Percentiles rank a stretch among this genome's conserved stretches.
Evolutionary conservation across 192 early-diverging fungal genomes (phyloP).

Genomic region (Lobulomyces angularis): DNA sequence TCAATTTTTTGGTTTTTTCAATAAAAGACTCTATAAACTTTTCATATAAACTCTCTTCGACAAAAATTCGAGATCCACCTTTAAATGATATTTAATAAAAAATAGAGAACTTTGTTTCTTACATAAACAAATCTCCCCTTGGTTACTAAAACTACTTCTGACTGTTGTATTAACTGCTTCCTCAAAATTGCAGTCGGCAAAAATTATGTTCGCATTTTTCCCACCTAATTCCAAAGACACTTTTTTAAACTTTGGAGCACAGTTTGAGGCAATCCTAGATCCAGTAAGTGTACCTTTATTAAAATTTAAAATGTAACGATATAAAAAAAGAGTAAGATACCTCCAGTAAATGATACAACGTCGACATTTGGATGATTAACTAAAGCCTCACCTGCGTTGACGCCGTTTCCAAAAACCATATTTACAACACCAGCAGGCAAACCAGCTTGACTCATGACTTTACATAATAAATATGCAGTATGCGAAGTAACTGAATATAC

Average conservation of each 20-base stretch:
- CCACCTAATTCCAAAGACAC: conserved; percentile 71
- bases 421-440: conserved; percentile 71
- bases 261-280: conserved; percentile 38
- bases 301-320: background rate
- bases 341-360: conserved; percentile 69
- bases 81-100: conserved; percentile 2
- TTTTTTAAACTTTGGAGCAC: conserved; percentile 61
- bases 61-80: conserved; percentile 56
- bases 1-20: conserved; percentile 24
- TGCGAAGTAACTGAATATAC: conserved; percentile 23
- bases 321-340: conserved; percentile 7
- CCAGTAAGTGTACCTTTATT: conserved; percentile 44
- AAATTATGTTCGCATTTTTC: conserved; percentile 69
- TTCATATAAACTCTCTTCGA: conserved; percentile 53
- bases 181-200: conserved; percentile 64
- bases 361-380: conserved; percentile 53
- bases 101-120: conserved; percentile 11
- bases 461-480: conserved; percentile 38
- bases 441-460: conserved; percentile 53
- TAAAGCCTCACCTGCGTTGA: conserved; percentile 53
- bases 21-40: conserved; percentile 53
- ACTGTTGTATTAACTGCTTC: conserved; percentile 56
- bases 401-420: conserved; percentile 66
- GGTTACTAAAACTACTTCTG: conserved; percentile 50
- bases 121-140: conserved; percentile 73